Evolutionary conservation across 2,329 filamentous ascomycete genomes (phyloP).

Genomic region (Coleophoma crateriformis): DNA sequence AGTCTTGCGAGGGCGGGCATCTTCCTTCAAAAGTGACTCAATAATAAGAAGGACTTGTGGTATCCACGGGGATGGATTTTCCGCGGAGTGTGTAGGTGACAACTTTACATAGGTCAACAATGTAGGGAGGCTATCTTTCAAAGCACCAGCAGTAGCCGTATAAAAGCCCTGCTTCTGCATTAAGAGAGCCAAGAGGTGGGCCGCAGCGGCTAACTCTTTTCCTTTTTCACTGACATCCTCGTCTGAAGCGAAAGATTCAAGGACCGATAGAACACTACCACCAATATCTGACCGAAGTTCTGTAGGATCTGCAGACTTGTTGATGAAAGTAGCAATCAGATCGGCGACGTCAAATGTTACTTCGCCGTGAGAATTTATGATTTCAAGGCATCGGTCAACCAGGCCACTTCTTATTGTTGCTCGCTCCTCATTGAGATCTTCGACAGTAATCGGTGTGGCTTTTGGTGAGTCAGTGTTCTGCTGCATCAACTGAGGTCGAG

Average conservation of each 20-base stretch:
- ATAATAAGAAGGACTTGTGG: conserved; percentile 85
- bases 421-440: conserved; percentile 75
- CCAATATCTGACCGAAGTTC: conserved; percentile 66
- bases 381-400: conserved; percentile 85
- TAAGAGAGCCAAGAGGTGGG: conserved; percentile 83
- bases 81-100: conserved; percentile 56
- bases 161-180: conserved; percentile 82
- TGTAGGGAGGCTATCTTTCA: conserved; percentile 71
- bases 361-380: conserved; percentile 81
- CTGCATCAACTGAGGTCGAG: not conserved
- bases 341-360: conserved; percentile 89
- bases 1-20: conserved; percentile 72
- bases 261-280: conserved; percentile 74
- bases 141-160: conserved; percentile 62
- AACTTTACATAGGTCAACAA: conserved; percentile 77
- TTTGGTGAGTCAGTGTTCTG: not conserved
- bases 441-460: conserved; percentile 49
- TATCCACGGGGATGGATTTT: conserved; percentile 88
- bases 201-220: conserved; percentile 80
- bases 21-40: conserved; percentile 84
- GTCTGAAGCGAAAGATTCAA: conserved; percentile 63
- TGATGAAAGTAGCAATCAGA: conserved; percentile 69
- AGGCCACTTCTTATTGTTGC: conserved; percentile 67
- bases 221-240: conserved; percentile 43
- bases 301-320: conserved; percentile 50